phyloP scores from a whole-genome alignment of 352 stramenopile genomes.

The Pythium plurisporium region DNA sequence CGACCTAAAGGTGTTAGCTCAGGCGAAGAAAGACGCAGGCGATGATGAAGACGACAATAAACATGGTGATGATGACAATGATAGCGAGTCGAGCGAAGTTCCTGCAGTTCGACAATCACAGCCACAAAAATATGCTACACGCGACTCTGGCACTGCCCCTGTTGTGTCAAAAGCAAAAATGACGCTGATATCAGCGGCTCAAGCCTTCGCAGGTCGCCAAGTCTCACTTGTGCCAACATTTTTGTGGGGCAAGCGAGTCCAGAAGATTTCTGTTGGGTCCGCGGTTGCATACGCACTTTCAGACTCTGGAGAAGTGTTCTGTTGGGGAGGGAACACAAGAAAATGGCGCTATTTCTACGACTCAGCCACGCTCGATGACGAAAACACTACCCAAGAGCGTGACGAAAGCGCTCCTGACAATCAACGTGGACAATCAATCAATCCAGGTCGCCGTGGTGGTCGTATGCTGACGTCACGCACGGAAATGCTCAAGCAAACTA shows the following conservation, averaged over 20 bases:
- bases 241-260: slow-evolving; percentile 67
- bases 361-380: slow-evolving; percentile 1
- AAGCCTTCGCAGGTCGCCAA: slow-evolving; percentile 47
- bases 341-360: slow-evolving; percentile 76
- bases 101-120: not conserved
- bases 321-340: slow-evolving; percentile 69
- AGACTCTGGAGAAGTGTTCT: slow-evolving; percentile 66
- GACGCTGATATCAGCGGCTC: slow-evolving; percentile 31
- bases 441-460: not conserved
- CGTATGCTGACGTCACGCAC: slow-evolving; percentile 46
- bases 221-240: slow-evolving; percentile 64
- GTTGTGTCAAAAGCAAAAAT: slow-evolving; percentile 27
- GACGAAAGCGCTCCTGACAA: not conserved
- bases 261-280: slow-evolving; percentile 42
- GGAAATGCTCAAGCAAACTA: slow-evolving; percentile 57
- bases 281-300: slow-evolving; percentile 61
- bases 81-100: not conserved
- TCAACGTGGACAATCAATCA: not conserved
- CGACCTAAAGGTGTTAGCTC: slow-evolving; percentile 7
- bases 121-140: not conserved
- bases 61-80: not conserved
- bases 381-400: not conserved
- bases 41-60: not conserved
- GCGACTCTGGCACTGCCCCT: not conserved
- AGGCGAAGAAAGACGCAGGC: not conserved